These are phyloP conservation scores for Aspergillus puulaauensis DNA, from an alignment of 2,329 filamentous ascomycete species.

Conservation along the genomic window DNA sequence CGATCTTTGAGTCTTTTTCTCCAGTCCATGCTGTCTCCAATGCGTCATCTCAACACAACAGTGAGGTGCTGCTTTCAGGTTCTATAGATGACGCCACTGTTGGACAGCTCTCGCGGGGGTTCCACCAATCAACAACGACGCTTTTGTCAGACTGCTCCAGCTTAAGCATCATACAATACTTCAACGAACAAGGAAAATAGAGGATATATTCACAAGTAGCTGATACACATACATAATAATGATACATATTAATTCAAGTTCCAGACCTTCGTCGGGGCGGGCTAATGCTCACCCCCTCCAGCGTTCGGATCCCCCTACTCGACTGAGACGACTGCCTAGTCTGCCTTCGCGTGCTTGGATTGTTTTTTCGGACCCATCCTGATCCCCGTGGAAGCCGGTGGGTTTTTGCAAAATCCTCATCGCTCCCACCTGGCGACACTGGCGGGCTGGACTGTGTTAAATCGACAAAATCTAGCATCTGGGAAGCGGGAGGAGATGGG, in stretches of 20 bases:
- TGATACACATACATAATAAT: not conserved
- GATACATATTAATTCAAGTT: constrained; percentile 1
- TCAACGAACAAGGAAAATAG: not conserved
- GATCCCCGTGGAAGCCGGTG: constrained; percentile 27
- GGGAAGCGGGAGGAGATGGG: constrained; percentile 3
- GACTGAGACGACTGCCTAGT: constrained; percentile 23
- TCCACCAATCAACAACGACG: constrained; percentile 2
- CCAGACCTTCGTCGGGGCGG: constrained; percentile 15
- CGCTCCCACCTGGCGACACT: constrained; percentile 25
- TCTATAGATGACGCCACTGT: constrained; percentile 1
- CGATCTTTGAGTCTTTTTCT: not conserved
- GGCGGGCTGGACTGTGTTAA: constrained; percentile 39
- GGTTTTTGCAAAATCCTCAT: constrained; percentile 30
- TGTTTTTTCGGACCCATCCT: constrained; percentile 31
- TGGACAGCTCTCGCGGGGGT: not conserved
- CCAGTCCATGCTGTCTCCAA: not conserved
- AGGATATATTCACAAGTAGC: not conserved
- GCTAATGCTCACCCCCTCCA: constrained; percentile 23
- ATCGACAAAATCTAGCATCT: constrained; percentile 30
- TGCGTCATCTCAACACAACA: constrained; percentile 2
- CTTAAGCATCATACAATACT: not conserved
- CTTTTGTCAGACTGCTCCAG: not conserved
- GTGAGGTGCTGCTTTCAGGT: no score
- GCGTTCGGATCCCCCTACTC: constrained; percentile 11
- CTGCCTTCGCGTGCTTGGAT: constrained; percentile 15